phyloP scores from a whole-genome alignment of 179 eudicot species.

The Carnegiea gigantea region DNA sequence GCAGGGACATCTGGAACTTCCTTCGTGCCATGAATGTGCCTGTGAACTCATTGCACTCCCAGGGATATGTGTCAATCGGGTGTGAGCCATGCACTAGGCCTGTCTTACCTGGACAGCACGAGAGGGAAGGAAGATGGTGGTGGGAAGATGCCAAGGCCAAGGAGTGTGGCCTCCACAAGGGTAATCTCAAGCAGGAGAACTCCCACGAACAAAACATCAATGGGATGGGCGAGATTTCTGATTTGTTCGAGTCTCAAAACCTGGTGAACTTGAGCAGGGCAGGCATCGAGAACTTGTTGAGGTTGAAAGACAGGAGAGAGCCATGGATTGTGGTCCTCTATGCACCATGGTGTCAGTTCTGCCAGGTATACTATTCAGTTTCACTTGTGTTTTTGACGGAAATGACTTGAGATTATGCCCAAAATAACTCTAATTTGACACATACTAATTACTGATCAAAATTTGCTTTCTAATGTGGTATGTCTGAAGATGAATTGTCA shows the following conservation, averaged over 20 bases:
- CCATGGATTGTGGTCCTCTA: constrained; percentile 89
- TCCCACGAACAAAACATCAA: constrained; percentile 36
- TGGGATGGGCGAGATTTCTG: constrained; percentile 45
- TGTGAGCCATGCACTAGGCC: constrained; percentile 98
- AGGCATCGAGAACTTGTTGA: constrained; percentile 81
- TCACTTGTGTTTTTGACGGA: background rate
- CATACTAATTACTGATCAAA: background rate
- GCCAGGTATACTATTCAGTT: constrained; percentile 51
- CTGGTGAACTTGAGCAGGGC: constrained; percentile 59
- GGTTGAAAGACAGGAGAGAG: constrained; percentile 60
- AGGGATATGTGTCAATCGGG: constrained; percentile 86
- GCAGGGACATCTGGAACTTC: constrained; percentile 64
- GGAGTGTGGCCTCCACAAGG: constrained; percentile 99
- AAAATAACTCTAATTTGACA: background rate
- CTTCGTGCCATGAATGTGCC: constrained; percentile 77
- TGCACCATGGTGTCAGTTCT: constrained; percentile 96
- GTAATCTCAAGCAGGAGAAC: constrained; percentile 67
- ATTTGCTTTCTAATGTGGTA: background rate
- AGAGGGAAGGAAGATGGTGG: constrained; percentile 99
- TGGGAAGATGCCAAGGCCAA: constrained; percentile 99
- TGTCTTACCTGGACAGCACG: constrained; percentile 90
- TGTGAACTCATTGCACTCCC: constrained; percentile 73
- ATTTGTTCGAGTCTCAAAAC: constrained; percentile 50
- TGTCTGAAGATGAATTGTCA: background rate
- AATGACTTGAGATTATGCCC: background rate